phyloP scores from a whole-genome alignment of 257 asterid genomes.

The Solanum medicagineum region DNA sequence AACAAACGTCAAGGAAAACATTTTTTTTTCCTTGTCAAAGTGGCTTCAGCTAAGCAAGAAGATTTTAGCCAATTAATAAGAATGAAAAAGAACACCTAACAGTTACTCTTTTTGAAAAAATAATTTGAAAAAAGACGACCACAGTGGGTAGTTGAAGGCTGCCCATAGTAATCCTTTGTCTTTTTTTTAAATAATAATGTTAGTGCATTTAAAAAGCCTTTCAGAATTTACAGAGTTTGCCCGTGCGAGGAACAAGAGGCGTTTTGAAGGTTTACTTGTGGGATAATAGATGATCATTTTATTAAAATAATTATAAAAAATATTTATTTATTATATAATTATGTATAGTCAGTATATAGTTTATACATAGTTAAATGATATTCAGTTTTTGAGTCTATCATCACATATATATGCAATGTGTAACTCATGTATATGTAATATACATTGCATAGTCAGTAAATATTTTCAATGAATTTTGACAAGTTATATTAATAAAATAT shows the following conservation, averaged over 20 bases:
- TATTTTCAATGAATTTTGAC: too few species aligned
- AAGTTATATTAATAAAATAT: too few species aligned
- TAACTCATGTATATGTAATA: too few species aligned
- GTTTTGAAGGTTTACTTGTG: too few species aligned
- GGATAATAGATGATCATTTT: too few species aligned
- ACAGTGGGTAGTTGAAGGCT: not conserved
- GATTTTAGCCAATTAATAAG: not conserved
- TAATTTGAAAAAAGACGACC: not conserved
- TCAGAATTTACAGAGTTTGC: not conserved
- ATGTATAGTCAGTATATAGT: too few species aligned
- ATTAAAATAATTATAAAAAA: too few species aligned
- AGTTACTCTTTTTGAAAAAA: not conserved
- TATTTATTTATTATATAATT: too few species aligned
- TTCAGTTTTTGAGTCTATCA: too few species aligned
- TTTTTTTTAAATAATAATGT: not conserved
- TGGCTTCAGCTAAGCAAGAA: not conserved
- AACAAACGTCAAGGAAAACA: not conserved
- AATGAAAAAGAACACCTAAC: not conserved
- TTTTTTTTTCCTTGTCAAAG: not conserved
- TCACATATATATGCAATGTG: too few species aligned
- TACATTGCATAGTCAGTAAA: too few species aligned
- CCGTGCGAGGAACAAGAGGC: not conserved
- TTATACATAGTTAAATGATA: too few species aligned
- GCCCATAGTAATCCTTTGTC: not conserved
- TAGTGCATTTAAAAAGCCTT: not conserved